These are phyloP conservation scores for Gryganskiella cystojenkinii DNA, from an alignment of 192 early-diverging fungal species.

Conservation along the genomic window DNA sequence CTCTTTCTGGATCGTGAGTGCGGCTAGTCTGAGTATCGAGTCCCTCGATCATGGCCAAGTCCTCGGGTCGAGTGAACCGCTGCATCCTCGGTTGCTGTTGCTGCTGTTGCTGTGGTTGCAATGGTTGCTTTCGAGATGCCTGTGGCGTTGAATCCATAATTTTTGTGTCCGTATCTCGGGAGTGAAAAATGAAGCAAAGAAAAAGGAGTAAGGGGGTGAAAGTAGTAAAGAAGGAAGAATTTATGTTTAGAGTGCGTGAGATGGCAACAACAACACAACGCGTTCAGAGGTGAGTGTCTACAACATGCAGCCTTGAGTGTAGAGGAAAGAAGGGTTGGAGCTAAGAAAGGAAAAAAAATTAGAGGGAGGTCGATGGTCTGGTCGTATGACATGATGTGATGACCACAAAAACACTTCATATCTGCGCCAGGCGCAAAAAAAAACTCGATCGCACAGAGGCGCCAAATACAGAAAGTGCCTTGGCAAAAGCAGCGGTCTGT, in stretches of 20 bases:
- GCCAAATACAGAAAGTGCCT: no score
- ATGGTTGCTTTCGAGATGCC: not conserved
- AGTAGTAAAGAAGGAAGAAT: not conserved
- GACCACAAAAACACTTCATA: no score
- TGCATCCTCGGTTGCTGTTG: slow-evolving; percentile 6
- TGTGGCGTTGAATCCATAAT: not conserved
- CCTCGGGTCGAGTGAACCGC: slow-evolving; percentile 19
- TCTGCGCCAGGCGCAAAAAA: no score
- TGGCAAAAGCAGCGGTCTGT: no score
- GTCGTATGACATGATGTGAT: no score
- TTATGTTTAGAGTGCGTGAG: not conserved
- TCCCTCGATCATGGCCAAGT: slow-evolving; percentile 7
- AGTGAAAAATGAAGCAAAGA: not conserved
- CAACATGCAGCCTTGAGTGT: no score
- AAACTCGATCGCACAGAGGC: no score
- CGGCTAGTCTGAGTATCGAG: not conserved
- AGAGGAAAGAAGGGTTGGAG: no score
- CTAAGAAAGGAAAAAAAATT: no score
- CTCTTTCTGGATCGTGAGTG: not conserved
- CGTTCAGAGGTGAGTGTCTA: no score
- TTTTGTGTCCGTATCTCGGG: not conserved
- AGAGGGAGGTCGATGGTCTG: no score
- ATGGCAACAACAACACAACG: no score
- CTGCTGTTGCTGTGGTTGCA: not conserved
- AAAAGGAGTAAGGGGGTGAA: not conserved